These are phyloP conservation scores for Camelina neglecta DNA, from an alignment of 345 rosid genomes.

Conservation along the genomic window DNA sequence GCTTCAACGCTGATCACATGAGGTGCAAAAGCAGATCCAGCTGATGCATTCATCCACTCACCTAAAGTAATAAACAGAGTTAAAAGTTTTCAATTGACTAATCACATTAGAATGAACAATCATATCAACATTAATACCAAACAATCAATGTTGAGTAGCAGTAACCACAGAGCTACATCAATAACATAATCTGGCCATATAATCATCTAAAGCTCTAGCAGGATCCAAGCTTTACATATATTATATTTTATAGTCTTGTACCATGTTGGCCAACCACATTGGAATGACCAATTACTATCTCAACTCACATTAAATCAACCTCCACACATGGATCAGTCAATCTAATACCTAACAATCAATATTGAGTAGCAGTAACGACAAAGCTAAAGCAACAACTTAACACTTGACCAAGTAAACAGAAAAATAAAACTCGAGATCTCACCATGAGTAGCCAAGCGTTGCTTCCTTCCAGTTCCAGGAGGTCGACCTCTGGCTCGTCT, in stretches of 20 bases:
- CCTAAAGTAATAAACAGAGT: conserved; percentile 53
- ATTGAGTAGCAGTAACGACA: neutral
- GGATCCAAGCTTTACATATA: neutral
- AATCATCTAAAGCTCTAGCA: conserved; percentile 1
- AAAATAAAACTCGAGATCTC: conserved; percentile 39
- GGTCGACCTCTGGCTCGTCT: conserved; percentile 84
- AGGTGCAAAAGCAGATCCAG: conserved; percentile 93
- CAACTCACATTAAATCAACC: neutral
- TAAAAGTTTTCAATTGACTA: neutral
- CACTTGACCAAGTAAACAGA: neutral
- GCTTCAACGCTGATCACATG: conserved; percentile 79
- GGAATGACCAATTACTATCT: conserved; percentile 12
- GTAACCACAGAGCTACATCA: conserved; percentile 1
- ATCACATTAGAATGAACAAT: neutral
- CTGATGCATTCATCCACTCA: conserved; percentile 98
- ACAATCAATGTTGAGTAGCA: neutral
- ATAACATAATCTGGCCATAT: neutral
- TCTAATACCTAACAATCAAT: neutral
- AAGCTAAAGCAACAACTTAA: conserved; percentile 3
- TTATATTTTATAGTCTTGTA: no score
- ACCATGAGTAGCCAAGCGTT: conserved; percentile 87
- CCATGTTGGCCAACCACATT: neutral
- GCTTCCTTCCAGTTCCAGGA: conserved; percentile 98
- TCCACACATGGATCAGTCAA: conserved; percentile 2
- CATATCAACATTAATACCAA: neutral